Evolutionary conservation across 148 eudicot species (phyloP).

Genomic region (Arctostaphylos glauca): DNA sequence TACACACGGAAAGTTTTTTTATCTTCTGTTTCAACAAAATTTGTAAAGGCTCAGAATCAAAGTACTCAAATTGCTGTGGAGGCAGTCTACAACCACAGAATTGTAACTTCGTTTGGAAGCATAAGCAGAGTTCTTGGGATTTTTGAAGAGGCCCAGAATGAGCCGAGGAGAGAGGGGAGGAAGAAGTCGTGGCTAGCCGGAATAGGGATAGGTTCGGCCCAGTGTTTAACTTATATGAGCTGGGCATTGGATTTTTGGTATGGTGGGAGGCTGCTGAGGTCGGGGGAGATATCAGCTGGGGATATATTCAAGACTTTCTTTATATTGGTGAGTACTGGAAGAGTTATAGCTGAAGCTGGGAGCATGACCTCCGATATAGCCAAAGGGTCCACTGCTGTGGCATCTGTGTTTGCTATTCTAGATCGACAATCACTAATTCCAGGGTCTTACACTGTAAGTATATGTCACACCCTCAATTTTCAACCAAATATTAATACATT

Average conservation of each 20-base stretch:
- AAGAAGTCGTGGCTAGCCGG: constrained; percentile 89
- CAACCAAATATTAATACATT: too few relatives aligned
- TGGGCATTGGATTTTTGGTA: constrained; percentile 98
- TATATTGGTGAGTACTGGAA: constrained; percentile 86
- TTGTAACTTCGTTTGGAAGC: constrained; percentile 78
- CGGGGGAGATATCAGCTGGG: constrained; percentile 65
- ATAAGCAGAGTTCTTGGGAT: constrained; percentile 52
- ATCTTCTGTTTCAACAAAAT: constrained; percentile 51
- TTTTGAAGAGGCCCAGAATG: constrained; percentile 37
- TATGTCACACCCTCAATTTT: too few relatives aligned
- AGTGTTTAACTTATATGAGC: constrained; percentile 75
- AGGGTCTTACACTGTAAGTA: constrained; percentile 21
- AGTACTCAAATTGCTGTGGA: constrained; percentile 89
- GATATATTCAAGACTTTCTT: constrained; percentile 88
- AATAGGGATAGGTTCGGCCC: constrained; percentile 79
- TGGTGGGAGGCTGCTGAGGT: constrained; percentile 69
- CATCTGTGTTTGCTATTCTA: constrained; percentile 73
- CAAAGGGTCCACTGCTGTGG: constrained; percentile 78
- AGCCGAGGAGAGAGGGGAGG: constrained; percentile 62
- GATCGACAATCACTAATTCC: constrained; percentile 67
- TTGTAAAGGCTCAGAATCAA: constrained; percentile 61
- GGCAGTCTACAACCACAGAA: constrained; percentile 88
- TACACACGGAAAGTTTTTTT: constrained; percentile 73
- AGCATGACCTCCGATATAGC: constrained; percentile 97
- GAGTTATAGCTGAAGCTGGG: constrained; percentile 92